These are phyloP conservation scores for Erythrobasidium hasegawianum DNA, from an alignment of 1,284 basidiomycete genomes.

Conservation along the genomic window DNA sequence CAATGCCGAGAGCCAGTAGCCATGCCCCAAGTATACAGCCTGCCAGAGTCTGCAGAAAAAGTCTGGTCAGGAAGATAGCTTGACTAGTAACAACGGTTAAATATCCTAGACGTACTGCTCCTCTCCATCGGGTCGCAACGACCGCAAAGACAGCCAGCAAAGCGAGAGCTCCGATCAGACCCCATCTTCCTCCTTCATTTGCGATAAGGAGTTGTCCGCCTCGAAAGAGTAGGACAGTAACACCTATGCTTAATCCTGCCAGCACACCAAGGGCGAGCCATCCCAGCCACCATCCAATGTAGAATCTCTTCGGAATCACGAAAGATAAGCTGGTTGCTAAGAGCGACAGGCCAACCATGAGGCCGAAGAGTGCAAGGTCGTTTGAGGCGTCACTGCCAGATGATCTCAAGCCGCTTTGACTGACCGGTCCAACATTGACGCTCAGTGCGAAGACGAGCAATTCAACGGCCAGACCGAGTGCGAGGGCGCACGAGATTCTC, in stretches of 20 bases:
- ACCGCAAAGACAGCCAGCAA: conserved; percentile 9
- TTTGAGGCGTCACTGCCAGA: neutral
- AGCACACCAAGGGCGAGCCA: conserved; percentile 6
- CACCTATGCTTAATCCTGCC: conserved; percentile 10
- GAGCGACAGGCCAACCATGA: conserved; percentile 6
- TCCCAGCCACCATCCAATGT: conserved; percentile 25
- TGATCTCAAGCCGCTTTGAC: conserved; percentile 1
- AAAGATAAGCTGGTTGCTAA: conserved; percentile 6
- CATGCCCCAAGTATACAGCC: conserved; percentile 14
- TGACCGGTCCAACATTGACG: neutral
- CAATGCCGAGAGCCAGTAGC: conserved; percentile 30
- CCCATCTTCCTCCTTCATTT: conserved; percentile 19
- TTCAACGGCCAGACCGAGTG: conserved; percentile 23
- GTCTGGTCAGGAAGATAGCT: neutral
- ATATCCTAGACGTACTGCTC: conserved; percentile 11
- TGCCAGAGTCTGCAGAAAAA: conserved; percentile 6
- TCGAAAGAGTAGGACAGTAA: conserved; percentile 16
- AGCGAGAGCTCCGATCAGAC: neutral
- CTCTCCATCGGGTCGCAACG: conserved; percentile 13
- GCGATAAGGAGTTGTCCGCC: conserved; percentile 13
- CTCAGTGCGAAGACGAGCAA: neutral
- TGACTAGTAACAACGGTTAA: neutral
- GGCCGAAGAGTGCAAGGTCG: conserved; percentile 14
- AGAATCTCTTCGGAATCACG: conserved; percentile 5
- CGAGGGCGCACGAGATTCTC: conserved; percentile 19